phyloP scores from a whole-genome alignment of 2,329 filamentous ascomycete species.

The Zalaria obscura region DNA sequence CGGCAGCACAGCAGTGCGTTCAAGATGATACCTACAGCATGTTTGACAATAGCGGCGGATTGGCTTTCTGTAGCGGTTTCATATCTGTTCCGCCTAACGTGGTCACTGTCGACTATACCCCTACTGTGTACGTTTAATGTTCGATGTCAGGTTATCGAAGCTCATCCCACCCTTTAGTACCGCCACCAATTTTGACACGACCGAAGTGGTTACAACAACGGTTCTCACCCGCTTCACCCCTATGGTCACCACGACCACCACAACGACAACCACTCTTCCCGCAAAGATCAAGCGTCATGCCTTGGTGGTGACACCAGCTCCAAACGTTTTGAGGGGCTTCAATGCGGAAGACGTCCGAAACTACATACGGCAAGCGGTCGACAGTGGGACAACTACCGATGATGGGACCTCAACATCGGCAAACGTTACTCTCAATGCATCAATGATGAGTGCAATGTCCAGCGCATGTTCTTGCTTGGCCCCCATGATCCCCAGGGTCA shows the following conservation, averaged over 20 bases:
- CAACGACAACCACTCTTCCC: constrained; percentile 2
- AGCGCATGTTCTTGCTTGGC: constrained; percentile 19
- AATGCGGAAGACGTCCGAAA: constrained; percentile 7
- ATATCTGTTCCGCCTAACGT: constrained; percentile 6
- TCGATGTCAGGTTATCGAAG: constrained; percentile 2
- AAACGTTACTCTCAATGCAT: constrained; percentile 1
- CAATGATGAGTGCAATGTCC: constrained; percentile 7
- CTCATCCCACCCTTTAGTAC: constrained; percentile 2
- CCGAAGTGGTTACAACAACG: constrained; percentile 8
- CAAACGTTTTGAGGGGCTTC: background rate
- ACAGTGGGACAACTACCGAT: constrained; percentile 5
- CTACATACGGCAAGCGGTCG: constrained; percentile 9
- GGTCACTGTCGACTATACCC: constrained; percentile 12
- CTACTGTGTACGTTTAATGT: constrained; percentile 12
- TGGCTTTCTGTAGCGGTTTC: constrained; percentile 6
- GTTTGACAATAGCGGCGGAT: no score
- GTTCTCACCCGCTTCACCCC: constrained; percentile 9
- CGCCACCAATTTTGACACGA: constrained; percentile 8
- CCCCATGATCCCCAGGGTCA: constrained; percentile 9
- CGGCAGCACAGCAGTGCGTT: constrained; percentile 7
- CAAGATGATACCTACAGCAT: constrained; percentile 11
- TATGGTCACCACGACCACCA: constrained; percentile 12
- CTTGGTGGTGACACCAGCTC: background rate
- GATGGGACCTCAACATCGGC: background rate
- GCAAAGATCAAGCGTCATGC: constrained; percentile 9